phyloP scores from a whole-genome alignment of 2,329 filamentous ascomycete species.

The Didymosphaeria variabile region DNA sequence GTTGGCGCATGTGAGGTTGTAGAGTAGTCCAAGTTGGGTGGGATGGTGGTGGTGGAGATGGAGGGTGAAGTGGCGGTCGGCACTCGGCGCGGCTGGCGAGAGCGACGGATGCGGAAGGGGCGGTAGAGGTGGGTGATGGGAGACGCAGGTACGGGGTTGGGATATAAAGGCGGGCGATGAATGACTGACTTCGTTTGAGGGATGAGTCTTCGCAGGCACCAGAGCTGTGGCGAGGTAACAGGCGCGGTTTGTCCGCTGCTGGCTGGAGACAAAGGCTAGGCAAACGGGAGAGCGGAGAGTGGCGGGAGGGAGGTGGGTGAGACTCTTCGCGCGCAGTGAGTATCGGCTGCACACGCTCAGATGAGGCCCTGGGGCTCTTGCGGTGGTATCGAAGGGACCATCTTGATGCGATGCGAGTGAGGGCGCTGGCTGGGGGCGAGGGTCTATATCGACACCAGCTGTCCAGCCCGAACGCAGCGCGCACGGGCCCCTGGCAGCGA shows the following conservation, averaged over 20 bases:
- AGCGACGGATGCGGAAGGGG: constrained; percentile 27
- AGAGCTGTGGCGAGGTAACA: constrained; percentile 16
- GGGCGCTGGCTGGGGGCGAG: constrained; percentile 12
- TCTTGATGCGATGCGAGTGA: constrained; percentile 13
- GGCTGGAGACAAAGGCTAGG: constrained; percentile 20
- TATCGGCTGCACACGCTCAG: constrained; percentile 20
- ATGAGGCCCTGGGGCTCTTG: constrained; percentile 18
- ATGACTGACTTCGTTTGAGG: constrained; percentile 6
- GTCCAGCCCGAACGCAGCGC: constrained; percentile 2
- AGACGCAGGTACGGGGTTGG: constrained; percentile 30
- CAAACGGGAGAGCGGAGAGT: constrained; percentile 18
- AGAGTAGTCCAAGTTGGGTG: constrained; percentile 16
- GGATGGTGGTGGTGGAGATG: constrained; percentile 22
- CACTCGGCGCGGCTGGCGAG: constrained; percentile 35
- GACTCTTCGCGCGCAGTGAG: constrained; percentile 7
- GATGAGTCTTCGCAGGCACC: constrained; percentile 18
- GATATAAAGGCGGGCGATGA: constrained; percentile 17
- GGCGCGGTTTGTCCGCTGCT: constrained; percentile 16
- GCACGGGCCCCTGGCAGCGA: constrained; percentile 2
- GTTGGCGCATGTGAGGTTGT: constrained; percentile 28
- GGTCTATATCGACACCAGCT: constrained; percentile 16
- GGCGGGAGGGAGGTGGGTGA: constrained; percentile 9
- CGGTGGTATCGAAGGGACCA: constrained; percentile 7
- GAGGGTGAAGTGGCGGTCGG: constrained; percentile 26
- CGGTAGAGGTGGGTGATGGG: constrained; percentile 21